A percentile compares a stretch with the other conserved stretches of the same genome.
These are phyloP conservation scores for Populus pruinosa DNA, from an alignment of 345 rosid genomes.

Conservation along the genomic window DNA sequence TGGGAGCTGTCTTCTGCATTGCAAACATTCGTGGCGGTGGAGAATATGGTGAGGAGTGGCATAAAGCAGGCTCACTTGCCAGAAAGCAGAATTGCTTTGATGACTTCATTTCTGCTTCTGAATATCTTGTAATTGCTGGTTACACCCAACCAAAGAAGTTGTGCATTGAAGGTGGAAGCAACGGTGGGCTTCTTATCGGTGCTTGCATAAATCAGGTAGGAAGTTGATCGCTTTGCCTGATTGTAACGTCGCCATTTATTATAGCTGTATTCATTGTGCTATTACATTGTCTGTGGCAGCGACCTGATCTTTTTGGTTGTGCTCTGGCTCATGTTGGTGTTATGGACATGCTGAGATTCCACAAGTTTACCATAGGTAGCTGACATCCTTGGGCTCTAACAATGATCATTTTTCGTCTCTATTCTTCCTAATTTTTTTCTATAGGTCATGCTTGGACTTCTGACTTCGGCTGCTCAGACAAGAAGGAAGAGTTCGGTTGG, in stretches of 20 bases:
- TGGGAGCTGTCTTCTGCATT: conserved; percentile 72
- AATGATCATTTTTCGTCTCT: neutral
- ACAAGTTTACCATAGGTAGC: conserved; percentile 87
- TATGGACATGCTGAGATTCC: conserved; percentile 97
- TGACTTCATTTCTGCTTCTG: conserved; percentile 78
- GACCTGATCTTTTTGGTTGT: conserved; percentile 96
- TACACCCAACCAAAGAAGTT: conserved; percentile 69
- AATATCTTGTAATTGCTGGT: conserved; percentile 67
- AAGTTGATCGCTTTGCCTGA: conserved; percentile 7
- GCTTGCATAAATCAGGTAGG: conserved; percentile 93
- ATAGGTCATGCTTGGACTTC: conserved; percentile 96
- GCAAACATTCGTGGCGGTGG: conserved; percentile 97
- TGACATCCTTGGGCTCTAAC: neutral
- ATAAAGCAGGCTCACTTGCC: conserved; percentile 72
- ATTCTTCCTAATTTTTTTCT: conserved; percentile 9
- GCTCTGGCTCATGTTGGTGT: conserved; percentile 98
- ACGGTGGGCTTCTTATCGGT: conserved; percentile 89
- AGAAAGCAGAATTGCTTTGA: conserved; percentile 86
- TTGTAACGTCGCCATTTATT: conserved; percentile 2
- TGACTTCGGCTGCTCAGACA: conserved; percentile 83
- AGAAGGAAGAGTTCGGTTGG: conserved; percentile 89
- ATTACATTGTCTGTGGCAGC: conserved; percentile 35
- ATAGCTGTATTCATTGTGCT: neutral
- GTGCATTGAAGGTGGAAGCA: conserved; percentile 94
- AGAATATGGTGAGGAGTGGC: conserved; percentile 98